A percentile compares a stretch with the other conserved stretches of the same genome.
Conservation (phyloP, 2,329 filamentous ascomycete genomes). For the Penicillium brasilianum region DNA sequence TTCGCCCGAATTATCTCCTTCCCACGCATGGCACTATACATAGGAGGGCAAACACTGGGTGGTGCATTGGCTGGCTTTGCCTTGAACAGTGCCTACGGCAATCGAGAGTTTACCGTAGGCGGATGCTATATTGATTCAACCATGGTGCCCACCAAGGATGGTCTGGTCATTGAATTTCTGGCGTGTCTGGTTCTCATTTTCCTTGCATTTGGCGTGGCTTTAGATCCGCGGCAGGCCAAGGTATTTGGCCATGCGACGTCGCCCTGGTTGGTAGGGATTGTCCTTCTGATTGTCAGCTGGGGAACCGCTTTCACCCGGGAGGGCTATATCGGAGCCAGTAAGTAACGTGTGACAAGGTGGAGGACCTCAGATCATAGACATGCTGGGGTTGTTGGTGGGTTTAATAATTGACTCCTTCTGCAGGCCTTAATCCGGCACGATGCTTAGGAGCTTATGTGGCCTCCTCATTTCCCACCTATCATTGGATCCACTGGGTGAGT, state of each 20-base stretch:
- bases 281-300: slow-evolving; percentile 45
- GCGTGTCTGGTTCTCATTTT: slow-evolving; percentile 54
- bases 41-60: slow-evolving; percentile 54
- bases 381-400: not conserved
- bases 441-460: slow-evolving; percentile 54
- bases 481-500: slow-evolving; percentile 47
- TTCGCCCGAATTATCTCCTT: slow-evolving; percentile 57
- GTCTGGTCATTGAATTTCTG: slow-evolving; percentile 56
- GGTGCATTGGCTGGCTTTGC: slow-evolving; percentile 53
- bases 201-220: slow-evolving; percentile 58
- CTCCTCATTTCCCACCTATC: slow-evolving; percentile 41
- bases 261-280: slow-evolving; percentile 55
- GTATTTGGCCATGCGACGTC: slow-evolving; percentile 57
- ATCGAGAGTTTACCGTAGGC: slow-evolving; percentile 38
- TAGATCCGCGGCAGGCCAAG: slow-evolving; percentile 58
- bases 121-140: slow-evolving; percentile 48
- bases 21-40: slow-evolving; percentile 55
- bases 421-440: slow-evolving; percentile 50
- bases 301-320: slow-evolving; percentile 46
- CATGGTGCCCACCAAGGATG: slow-evolving; percentile 45
- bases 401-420: slow-evolving; percentile 15
- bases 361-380: not conserved
- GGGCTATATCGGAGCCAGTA: slow-evolving; percentile 51
- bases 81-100: slow-evolving; percentile 41
- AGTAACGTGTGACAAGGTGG: slow-evolving; percentile 8